These are phyloP conservation scores for Pythium chondricola DNA, from an alignment of 352 stramenopile species.

Conservation along the genomic window DNA sequence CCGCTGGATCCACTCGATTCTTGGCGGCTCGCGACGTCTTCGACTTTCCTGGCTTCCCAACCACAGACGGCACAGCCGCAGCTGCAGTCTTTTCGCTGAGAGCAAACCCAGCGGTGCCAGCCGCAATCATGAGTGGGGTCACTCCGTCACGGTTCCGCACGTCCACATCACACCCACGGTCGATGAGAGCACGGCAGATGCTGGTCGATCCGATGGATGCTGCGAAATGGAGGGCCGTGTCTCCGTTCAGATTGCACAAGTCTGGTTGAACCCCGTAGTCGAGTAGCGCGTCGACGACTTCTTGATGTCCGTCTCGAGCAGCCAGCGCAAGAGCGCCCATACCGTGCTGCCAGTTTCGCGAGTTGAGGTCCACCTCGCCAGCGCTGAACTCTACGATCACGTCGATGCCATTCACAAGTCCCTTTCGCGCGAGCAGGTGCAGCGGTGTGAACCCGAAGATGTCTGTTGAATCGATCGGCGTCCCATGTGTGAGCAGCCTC, in stretches of 20 bases:
- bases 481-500: conserved; percentile 73
- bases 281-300: conserved; percentile 76
- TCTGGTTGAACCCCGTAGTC: conserved; percentile 75
- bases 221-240: conserved; percentile 78
- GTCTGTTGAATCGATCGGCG: conserved; percentile 54
- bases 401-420: conserved; percentile 66
- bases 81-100: neutral
- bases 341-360: conserved; percentile 75
- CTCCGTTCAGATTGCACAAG: conserved; percentile 52
- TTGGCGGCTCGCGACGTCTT: conserved; percentile 8
- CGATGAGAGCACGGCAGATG: conserved; percentile 66
- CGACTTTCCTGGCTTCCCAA: neutral
- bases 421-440: conserved; percentile 73
- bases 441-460: conserved; percentile 81
- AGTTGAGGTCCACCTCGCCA: conserved; percentile 63
- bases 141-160: conserved; percentile 57
- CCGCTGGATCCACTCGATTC: conserved; percentile 41
- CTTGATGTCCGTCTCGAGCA: conserved; percentile 48
- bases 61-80: conserved; percentile 19
- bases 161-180: conserved; percentile 62
- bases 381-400: conserved; percentile 59
- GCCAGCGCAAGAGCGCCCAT: conserved; percentile 73
- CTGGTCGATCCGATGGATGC: conserved; percentile 50
- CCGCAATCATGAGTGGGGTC: conserved; percentile 80
- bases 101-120: conserved; percentile 37